phyloP scores from a whole-genome alignment of 768 basidiomycete genomes.

The Trametes punicea region DNA sequence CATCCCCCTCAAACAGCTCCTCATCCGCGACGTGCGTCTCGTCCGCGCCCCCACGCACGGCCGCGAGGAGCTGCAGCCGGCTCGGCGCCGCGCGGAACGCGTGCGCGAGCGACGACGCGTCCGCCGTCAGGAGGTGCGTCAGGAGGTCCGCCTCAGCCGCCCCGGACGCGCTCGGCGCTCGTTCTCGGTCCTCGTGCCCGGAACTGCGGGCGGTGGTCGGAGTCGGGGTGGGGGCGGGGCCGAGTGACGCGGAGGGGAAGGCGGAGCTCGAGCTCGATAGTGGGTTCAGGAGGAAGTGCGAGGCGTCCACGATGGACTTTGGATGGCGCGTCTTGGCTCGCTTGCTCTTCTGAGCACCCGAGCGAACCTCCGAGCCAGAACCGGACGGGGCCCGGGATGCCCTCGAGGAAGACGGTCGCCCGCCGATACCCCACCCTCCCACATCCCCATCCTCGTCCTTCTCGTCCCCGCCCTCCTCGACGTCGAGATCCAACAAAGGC shows the following conservation, averaged over 20 bases:
- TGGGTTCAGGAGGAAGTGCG: conserved; percentile 58
- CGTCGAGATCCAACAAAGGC: conserved; percentile 38
- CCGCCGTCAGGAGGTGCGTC: conserved; percentile 53
- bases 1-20: conserved; percentile 67
- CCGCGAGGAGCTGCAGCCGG: conserved; percentile 62
- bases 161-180: background rate
- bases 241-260: background rate
- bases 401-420: background rate
- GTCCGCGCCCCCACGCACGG: conserved; percentile 54
- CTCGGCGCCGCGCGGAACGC: conserved; percentile 41
- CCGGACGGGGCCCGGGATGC: background rate
- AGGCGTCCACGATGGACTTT: conserved; percentile 41
- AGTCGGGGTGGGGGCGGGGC: background rate
- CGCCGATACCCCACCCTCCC: conserved; percentile 11
- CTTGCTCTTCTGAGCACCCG: conserved; percentile 33
- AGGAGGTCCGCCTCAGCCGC: conserved; percentile 34
- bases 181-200: background rate
- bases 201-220: background rate
- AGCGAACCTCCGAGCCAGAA: background rate
- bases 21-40: conserved; percentile 56
- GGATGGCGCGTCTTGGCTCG: conserved; percentile 31
- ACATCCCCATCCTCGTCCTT: conserved; percentile 12
- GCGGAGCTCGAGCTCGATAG: conserved; percentile 33
- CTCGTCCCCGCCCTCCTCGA: conserved; percentile 28
- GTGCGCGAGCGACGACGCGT: conserved; percentile 29